These are phyloP conservation scores for Clathrus columnatus DNA, from an alignment of 768 basidiomycete genomes.

Conservation along the genomic window DNA sequence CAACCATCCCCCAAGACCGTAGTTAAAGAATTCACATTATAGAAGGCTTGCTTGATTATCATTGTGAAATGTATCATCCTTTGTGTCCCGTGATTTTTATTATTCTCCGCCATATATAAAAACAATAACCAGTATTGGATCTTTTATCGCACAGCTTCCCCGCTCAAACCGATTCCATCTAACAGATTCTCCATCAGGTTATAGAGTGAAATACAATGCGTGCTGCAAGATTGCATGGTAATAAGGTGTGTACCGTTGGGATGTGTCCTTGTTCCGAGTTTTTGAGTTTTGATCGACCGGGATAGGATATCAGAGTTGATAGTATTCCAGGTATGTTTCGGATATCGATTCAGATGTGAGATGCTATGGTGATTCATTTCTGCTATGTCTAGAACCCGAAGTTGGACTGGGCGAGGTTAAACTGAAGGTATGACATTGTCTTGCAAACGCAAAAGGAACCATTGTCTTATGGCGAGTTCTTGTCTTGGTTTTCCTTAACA, in stretches of 20 bases:
- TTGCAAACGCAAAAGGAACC: constrained; percentile 4
- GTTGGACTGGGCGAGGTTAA: constrained; percentile 32
- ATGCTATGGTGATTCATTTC: background rate
- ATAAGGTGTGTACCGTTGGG: background rate
- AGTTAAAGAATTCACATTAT: no score
- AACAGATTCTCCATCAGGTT: no score
- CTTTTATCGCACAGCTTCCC: no score
- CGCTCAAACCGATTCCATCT: no score
- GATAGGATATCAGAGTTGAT: constrained; percentile 34
- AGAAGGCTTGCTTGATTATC: no score
- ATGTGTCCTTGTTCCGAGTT: background rate
- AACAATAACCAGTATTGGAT: no score
- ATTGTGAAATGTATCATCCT: no score
- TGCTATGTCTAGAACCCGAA: constrained; percentile 21
- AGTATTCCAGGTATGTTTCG: constrained; percentile 21
- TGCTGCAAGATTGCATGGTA: constrained; percentile 36
- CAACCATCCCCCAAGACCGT: no score
- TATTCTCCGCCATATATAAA: no score
- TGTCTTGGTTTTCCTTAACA: background rate
- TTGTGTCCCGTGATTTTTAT: no score
- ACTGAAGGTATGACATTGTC: background rate
- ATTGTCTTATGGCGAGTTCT: background rate
- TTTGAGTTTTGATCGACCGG: constrained; percentile 14
- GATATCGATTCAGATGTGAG: background rate
- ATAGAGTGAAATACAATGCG: no score